Percentiles rank a stretch among this genome's conserved stretches.
Conservation (phyloP, 129 eudicot species). For the Flaveria sonorensis region DNA sequence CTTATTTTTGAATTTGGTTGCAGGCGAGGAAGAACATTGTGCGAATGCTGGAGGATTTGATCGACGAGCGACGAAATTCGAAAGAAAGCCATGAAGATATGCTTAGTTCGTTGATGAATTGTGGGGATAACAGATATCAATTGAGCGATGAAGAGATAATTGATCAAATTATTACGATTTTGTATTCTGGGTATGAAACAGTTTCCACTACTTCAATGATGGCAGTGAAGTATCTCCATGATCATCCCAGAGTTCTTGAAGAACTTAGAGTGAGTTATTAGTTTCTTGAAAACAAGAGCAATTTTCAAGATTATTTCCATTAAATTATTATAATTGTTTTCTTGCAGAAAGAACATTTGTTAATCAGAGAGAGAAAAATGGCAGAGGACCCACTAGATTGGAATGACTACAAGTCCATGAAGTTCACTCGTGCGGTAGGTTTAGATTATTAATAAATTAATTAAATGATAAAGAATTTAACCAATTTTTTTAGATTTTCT, state of each 20-base stretch:
- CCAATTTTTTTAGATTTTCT: not conserved
- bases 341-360: conserved; percentile 87
- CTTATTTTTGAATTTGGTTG: conserved; percentile 9
- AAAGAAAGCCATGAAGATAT: conserved; percentile 61
- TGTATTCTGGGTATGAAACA: conserved; percentile 97
- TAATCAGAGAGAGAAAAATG: conserved; percentile 75
- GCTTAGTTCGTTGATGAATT: conserved; percentile 66
- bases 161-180: conserved; percentile 89
- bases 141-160: conserved; percentile 88
- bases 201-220: conserved; percentile 99
- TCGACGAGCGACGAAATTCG: conserved; percentile 65
- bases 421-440: conserved; percentile 97
- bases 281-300: not conserved
- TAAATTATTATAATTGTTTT: not conserved
- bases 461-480: conserved; percentile 4
- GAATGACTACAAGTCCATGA: conserved; percentile 90
- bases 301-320: no score
- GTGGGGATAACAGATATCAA: conserved; percentile 65
- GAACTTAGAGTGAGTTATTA: conserved; percentile 77
- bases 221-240: conserved; percentile 98
- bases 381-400: conserved; percentile 87
- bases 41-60: conserved; percentile 56
- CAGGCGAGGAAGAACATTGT: conserved; percentile 91
- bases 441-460: conserved; percentile 10
- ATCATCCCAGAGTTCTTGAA: conserved; percentile 89